Percentiles rank a stretch among this genome's conserved stretches.
Conservation (phyloP, 2,329 filamentous ascomycete genomes). For the Coniochaeta pulveracea region DNA sequence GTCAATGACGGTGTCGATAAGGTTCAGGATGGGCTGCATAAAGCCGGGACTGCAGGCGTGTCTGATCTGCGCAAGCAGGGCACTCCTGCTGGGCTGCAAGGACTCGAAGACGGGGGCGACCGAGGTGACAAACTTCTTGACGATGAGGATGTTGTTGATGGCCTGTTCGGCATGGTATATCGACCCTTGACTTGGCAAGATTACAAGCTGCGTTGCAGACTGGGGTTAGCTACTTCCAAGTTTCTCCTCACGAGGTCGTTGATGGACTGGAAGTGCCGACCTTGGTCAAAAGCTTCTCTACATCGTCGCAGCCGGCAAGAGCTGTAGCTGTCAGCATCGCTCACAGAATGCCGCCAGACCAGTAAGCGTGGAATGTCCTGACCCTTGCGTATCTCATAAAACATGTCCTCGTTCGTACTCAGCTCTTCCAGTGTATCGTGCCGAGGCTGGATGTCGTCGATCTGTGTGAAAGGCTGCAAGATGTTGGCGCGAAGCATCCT, state of each 20-base stretch:
- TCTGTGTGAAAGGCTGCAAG: constrained; percentile 70
- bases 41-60: constrained; percentile 56
- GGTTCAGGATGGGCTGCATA: constrained; percentile 45
- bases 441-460: constrained; percentile 50
- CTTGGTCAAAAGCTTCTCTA: constrained; percentile 67
- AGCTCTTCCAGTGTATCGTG: constrained; percentile 81
- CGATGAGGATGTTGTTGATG: constrained; percentile 75
- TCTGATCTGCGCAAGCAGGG: constrained; percentile 56
- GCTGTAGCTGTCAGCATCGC: constrained; percentile 32
- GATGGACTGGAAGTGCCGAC: constrained; percentile 24
- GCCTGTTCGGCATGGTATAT: constrained; percentile 65
- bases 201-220: constrained; percentile 57
- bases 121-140: constrained; percentile 69
- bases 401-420: constrained; percentile 73
- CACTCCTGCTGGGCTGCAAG: constrained; percentile 50
- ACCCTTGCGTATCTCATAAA: constrained; percentile 64
- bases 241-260: constrained; percentile 4
- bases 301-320: constrained; percentile 64
- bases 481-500: constrained; percentile 77
- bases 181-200: constrained; percentile 55
- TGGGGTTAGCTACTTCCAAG: constrained; percentile 9
- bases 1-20: constrained; percentile 65
- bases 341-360: fast-evolving
- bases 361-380: constrained; percentile 9
- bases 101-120: constrained; percentile 58